phyloP scores from a whole-genome alignment of 257 asterid species.

The Orobanche coerulescens region DNA sequence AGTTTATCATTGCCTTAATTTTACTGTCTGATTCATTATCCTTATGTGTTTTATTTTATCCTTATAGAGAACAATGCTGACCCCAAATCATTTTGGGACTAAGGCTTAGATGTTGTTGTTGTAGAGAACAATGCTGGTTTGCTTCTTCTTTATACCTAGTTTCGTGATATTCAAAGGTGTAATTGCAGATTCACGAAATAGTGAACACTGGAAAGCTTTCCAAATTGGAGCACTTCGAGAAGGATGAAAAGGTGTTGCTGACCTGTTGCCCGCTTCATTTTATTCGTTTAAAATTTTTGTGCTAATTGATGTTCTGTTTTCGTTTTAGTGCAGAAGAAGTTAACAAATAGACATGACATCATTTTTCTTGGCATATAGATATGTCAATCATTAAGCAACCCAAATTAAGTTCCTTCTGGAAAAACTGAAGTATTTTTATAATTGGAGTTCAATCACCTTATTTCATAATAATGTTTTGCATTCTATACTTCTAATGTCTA shows the following conservation, averaged over 20 bases:
- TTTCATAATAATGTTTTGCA: neutral
- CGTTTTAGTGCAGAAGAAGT: neutral
- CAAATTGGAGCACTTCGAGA: conserved; percentile 89
- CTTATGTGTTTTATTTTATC: conserved; percentile 10
- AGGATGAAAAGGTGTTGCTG: conserved; percentile 72
- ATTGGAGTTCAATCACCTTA: neutral
- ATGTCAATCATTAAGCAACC: neutral
- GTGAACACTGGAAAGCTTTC: conserved; percentile 85
- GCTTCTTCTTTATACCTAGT: conserved; percentile 9
- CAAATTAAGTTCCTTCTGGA: neutral
- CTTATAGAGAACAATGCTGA: too few species aligned
- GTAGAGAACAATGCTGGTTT: conserved; percentile 13
- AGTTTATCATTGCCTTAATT: neutral
- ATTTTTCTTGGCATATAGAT: neutral
- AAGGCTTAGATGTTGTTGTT: too few species aligned
- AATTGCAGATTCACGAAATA: conserved; percentile 88
- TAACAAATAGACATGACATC: neutral
- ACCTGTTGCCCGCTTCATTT: too few species aligned
- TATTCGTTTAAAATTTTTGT: too few species aligned
- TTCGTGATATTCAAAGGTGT: conserved; percentile 23
- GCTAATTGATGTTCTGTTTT: neutral
- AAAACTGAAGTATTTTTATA: neutral
- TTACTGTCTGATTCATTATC: conserved; percentile 11
- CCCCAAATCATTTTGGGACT: too few species aligned
- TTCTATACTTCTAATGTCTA: neutral